Evolutionary conservation across 371 early-diverging fungal species (phyloP).

Genomic region (Mucor racemosus): DNA sequence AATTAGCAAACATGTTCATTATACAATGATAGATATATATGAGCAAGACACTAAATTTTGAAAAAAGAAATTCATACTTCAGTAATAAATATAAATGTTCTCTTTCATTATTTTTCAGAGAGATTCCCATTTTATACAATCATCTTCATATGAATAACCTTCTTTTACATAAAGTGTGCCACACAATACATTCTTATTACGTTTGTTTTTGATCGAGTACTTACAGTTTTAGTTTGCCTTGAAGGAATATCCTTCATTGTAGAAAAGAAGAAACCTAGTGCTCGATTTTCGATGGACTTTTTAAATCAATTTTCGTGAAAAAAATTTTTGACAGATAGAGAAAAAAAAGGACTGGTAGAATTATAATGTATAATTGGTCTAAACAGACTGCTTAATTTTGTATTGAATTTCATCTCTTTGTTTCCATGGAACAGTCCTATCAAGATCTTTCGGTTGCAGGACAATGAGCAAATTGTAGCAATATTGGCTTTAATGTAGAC

Average conservation of each 20-base stretch:
- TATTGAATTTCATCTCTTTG: no score
- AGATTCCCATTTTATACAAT: conserved; percentile 36
- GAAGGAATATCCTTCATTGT: not conserved
- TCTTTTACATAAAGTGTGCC: not conserved
- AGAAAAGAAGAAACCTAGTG: not conserved
- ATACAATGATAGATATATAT: not conserved
- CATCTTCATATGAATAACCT: conserved; percentile 19
- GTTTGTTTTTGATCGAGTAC: not conserved
- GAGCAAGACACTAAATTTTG: not conserved
- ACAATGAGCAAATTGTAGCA: not conserved
- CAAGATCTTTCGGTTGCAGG: not conserved
- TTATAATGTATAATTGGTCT: not conserved
- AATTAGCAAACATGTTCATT: not conserved
- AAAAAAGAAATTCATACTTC: conserved; percentile 12
- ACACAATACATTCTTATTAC: not conserved
- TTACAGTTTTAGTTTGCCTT: not conserved
- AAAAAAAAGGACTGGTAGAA: not conserved
- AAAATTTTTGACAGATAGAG: not conserved
- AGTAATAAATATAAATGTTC: conserved; percentile 34
- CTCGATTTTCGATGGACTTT: not conserved
- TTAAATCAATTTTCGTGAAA: not conserved
- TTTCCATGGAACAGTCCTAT: not conserved
- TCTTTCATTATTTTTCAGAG: conserved; percentile 33
- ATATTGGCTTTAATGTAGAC: not conserved
- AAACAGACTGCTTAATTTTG: not conserved